Evolutionary conservation across 805 yeast species (phyloP).

Genomic region (Metschnikowia aberdeeniae): DNA sequence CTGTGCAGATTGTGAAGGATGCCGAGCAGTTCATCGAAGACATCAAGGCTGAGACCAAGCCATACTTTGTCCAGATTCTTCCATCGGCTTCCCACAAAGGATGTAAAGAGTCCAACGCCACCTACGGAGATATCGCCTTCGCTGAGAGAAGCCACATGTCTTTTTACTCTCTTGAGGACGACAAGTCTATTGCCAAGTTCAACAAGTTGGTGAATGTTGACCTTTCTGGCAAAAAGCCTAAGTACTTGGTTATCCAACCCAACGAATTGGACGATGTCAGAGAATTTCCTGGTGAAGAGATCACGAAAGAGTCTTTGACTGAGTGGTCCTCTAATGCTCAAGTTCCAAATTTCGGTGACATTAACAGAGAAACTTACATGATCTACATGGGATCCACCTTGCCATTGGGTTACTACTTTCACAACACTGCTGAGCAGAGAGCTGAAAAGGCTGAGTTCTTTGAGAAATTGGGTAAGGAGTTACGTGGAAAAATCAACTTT

Average conservation of each 20-base stretch:
- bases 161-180: slow-evolving; percentile 52
- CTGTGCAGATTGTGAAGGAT: slow-evolving; percentile 43
- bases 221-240: slow-evolving; percentile 27
- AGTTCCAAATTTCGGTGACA: slow-evolving; percentile 83
- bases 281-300: slow-evolving; percentile 38
- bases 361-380: slow-evolving; percentile 74
- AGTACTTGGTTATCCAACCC: slow-evolving; percentile 48
- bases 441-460: slow-evolving; percentile 50
- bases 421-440: slow-evolving; percentile 64
- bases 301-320: slow-evolving; percentile 29
- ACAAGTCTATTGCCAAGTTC: slow-evolving; percentile 37
- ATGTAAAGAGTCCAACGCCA: slow-evolving; percentile 36
- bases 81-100: slow-evolving; percentile 27
- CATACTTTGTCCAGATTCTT: slow-evolving; percentile 53
- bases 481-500: slow-evolving; percentile 78
- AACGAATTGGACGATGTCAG: slow-evolving; percentile 41
- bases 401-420: slow-evolving; percentile 89
- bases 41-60: slow-evolving; percentile 44
- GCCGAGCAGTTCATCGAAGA: slow-evolving; percentile 49
- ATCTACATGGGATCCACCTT: slow-evolving; percentile 64
- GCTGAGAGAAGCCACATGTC: slow-evolving; percentile 56
- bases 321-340: slow-evolving; percentile 57
- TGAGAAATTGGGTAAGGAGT: slow-evolving; percentile 61
- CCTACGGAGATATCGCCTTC: slow-evolving; percentile 63
- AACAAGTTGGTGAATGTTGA: slow-evolving; percentile 28